A percentile compares a stretch with the other conserved stretches of the same genome.
Evolutionary conservation across 1,284 basidiomycete species (phyloP).

Genomic region (Taiwanofungus camphoratus): DNA sequence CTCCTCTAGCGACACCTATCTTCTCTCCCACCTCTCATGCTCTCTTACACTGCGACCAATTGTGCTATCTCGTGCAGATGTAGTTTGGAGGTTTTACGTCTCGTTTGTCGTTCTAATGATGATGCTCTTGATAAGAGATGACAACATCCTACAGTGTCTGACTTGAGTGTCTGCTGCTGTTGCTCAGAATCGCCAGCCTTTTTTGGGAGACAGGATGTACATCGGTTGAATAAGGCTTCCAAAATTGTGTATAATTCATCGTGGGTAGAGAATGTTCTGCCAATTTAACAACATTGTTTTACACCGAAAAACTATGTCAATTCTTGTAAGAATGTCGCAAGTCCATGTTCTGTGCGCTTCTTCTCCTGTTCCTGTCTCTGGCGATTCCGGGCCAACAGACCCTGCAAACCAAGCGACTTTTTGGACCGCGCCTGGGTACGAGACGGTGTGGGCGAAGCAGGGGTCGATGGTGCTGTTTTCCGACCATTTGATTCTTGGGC

Average conservation of each 20-base stretch:
- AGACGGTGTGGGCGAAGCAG: background rate
- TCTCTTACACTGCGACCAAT: conserved; percentile 2
- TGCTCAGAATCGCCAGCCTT: no score
- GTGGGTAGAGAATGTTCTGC: no score
- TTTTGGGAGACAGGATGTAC: background rate
- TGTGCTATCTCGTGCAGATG: conserved; percentile 7
- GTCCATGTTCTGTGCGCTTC: conserved; percentile 23
- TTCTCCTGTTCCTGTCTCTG: conserved; percentile 39
- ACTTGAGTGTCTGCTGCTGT: no score
- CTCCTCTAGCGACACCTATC: background rate
- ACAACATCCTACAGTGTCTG: no score
- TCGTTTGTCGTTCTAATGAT: conserved; percentile 5
- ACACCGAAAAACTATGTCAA: conserved; percentile 10
- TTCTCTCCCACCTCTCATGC: background rate
- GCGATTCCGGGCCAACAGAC: conserved; percentile 56
- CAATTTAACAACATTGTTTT: background rate
- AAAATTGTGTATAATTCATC: no score
- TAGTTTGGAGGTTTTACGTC: conserved; percentile 5
- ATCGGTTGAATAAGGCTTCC: no score
- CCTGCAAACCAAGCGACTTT: conserved; percentile 48
- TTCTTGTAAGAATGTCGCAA: conserved; percentile 50
- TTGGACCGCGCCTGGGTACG: conserved; percentile 31
- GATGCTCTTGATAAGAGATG: conserved; percentile 3
- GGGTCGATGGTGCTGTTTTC: no score
- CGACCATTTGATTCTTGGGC: no score